These are phyloP conservation scores for Fonsecaea multimorphosa DNA, from an alignment of 2,329 filamentous ascomycete genomes.

Conservation along the genomic window DNA sequence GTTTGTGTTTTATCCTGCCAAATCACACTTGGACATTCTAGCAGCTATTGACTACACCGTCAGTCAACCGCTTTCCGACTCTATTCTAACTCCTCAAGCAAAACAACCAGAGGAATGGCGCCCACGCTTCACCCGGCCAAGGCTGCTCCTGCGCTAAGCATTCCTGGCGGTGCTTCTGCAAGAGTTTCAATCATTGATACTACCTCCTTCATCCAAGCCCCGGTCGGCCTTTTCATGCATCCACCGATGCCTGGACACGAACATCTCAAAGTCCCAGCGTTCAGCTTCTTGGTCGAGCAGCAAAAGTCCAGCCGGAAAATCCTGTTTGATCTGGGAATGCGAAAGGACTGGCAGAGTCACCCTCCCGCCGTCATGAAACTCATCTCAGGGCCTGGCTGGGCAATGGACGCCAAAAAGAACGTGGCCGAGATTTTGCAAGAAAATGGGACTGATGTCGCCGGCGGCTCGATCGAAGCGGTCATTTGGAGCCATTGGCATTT, in stretches of 20 bases:
- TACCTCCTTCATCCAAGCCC: conserved; percentile 19
- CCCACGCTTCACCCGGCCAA: conserved; percentile 11
- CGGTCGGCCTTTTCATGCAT: conserved; percentile 16
- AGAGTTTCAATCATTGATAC: conserved; percentile 21
- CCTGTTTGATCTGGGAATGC: conserved; percentile 40
- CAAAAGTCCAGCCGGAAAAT: conserved; percentile 20
- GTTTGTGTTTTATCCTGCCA: neutral
- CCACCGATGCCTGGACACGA: conserved; percentile 20
- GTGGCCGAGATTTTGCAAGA: conserved; percentile 41
- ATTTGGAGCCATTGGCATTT: conserved; percentile 43
- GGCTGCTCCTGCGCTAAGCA: neutral
- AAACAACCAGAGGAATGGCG: neutral
- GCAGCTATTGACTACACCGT: neutral
- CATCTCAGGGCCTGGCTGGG: conserved; percentile 18
- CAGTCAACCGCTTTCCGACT: neutral
- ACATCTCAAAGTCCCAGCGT: conserved; percentile 14
- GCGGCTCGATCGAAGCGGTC: conserved; percentile 40
- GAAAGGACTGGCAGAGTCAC: conserved; percentile 39
- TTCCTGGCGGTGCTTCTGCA: conserved; percentile 12
- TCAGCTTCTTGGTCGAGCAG: conserved; percentile 29
- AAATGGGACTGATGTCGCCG: conserved; percentile 34
- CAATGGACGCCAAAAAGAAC: conserved; percentile 37
- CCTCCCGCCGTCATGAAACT: conserved; percentile 23
- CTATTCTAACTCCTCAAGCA: neutral
- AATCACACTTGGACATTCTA: neutral